These are phyloP conservation scores for Chrysosporium keratinophilum DNA, from an alignment of 2,329 filamentous ascomycete species.

Conservation along the genomic window DNA sequence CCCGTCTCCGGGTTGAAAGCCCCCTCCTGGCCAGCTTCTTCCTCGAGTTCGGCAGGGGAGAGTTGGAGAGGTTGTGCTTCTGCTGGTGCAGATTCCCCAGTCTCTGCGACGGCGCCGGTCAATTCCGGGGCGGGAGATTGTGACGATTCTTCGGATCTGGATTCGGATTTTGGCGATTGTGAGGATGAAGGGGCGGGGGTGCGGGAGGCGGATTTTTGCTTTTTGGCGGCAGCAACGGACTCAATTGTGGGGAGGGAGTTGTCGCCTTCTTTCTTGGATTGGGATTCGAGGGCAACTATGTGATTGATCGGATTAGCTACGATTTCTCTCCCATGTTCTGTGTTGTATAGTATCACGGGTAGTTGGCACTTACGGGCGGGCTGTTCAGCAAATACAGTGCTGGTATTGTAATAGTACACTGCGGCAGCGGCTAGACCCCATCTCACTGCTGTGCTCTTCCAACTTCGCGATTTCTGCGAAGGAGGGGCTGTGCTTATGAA, in stretches of 20 bases:
- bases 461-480: slow-evolving; percentile 60
- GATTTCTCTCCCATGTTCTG: not conserved
- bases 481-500: slow-evolving; percentile 47
- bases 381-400: slow-evolving; percentile 75
- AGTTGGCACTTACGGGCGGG: slow-evolving; percentile 51
- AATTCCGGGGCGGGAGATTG: slow-evolving; percentile 14
- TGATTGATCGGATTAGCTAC: not conserved
- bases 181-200: slow-evolving; percentile 16
- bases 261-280: slow-evolving; percentile 2
- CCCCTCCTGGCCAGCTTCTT: slow-evolving; percentile 75
- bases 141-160: slow-evolving; percentile 15
- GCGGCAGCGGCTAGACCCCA: slow-evolving; percentile 65
- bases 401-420: slow-evolving; percentile 93
- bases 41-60: slow-evolving; percentile 51
- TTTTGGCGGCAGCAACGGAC: slow-evolving; percentile 12
- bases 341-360: not conserved
- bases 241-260: slow-evolving; percentile 13
- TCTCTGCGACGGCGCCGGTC: slow-evolving; percentile 18
- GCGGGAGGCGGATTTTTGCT: slow-evolving; percentile 10
- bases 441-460: slow-evolving; percentile 65
- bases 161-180: slow-evolving; percentile 10
- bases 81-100: slow-evolving; percentile 10
- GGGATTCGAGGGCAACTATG: slow-evolving; percentile 8
- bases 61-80: slow-evolving; percentile 16
- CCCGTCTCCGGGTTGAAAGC: slow-evolving; percentile 98